Evolutionary conservation across 2,329 filamentous ascomycete genomes (phyloP), one percentile per base, ranked within the genome.

Genomic region (Penicillium sp.): DNA sequence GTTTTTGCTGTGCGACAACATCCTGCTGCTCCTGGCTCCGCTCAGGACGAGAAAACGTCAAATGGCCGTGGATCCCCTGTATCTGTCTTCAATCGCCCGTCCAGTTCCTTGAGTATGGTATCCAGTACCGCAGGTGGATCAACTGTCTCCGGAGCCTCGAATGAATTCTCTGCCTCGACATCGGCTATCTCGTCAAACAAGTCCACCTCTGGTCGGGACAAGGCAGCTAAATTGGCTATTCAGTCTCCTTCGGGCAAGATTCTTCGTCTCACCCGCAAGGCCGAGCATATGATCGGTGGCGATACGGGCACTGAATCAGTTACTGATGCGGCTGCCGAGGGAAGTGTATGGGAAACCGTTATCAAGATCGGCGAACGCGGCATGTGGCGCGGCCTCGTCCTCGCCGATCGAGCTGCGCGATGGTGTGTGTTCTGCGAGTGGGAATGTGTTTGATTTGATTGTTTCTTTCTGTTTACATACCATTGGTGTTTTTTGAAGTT

Each of bases 1-100:
- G 93, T 99, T 27, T 99, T 99, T 73, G 90, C 90, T 49, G 89
- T 99, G 57, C 90, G 94, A 43, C 94, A 99, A 69, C 92, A 99
- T 70, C 90, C 92, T 0, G 88, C 91, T 0, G 83, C 82, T 1
- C 75, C 83, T 75, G 2, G 67, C 71, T 39, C 69, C 74, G 34
- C 66, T 27, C 73, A 69, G 42, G 71, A 71, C 14, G 67, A 72
- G 32, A 54, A 61, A 21, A 58, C 61, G 14, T 63, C 66, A 39
- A 73, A 71, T 11, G 79, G 81, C 1, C 77, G 80, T 21, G 71
- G 75, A 21, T 81, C 79, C 5, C 82, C 82, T 4, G 39, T 40
- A 1, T 80, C 78, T 8, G 61, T 82, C 0, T 80, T 81, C 44
- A 75, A 73, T 21, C 81, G 84, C 5, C 84, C 84, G 2, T 71